A percentile compares a stretch with the other conserved stretches of the same genome.
These are phyloP conservation scores for Elsinoe arachidis DNA, from an alignment of 2,329 filamentous ascomycete genomes.

Conservation along the genomic window DNA sequence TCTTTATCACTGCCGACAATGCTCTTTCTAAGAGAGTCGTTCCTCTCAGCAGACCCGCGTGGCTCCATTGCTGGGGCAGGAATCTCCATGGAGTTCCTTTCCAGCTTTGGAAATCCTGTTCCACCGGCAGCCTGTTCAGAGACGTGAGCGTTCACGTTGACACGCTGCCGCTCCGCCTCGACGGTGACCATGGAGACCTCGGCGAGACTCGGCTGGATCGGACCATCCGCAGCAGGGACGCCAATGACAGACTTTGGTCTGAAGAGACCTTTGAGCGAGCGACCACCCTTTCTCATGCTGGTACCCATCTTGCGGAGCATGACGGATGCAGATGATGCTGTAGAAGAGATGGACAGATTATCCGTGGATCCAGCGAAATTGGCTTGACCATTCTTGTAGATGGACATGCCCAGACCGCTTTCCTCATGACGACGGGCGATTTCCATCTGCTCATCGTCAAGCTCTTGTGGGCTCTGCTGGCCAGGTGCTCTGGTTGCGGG, in stretches of 20 bases:
- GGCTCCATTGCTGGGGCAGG: conserved; percentile 24
- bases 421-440: conserved; percentile 92
- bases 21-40: conserved; percentile 62
- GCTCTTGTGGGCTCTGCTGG: conserved; percentile 21
- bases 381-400: conserved; percentile 71
- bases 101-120: conserved; percentile 75
- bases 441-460: conserved; percentile 77
- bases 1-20: conserved; percentile 86
- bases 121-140: conserved; percentile 60
- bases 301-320: conserved; percentile 99
- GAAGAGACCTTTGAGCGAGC: conserved; percentile 89
- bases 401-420: conserved; percentile 81
- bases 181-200: conserved; percentile 92
- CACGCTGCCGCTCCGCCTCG: conserved; percentile 79
- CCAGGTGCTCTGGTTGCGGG: conserved; percentile 20
- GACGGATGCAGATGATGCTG: conserved; percentile 78
- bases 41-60: conserved; percentile 44
- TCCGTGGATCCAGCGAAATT: conserved; percentile 88
- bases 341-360: conserved; percentile 85
- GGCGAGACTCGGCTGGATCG: conserved; percentile 58
- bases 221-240: conserved; percentile 60
- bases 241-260: conserved; percentile 86
- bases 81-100: conserved; percentile 67
- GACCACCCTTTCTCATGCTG: conserved; percentile 89
- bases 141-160: conserved; percentile 66